Evolutionary conservation across 2,329 filamentous ascomycete species (phyloP).

Genomic region (Purpureocillium lavendulum): DNA sequence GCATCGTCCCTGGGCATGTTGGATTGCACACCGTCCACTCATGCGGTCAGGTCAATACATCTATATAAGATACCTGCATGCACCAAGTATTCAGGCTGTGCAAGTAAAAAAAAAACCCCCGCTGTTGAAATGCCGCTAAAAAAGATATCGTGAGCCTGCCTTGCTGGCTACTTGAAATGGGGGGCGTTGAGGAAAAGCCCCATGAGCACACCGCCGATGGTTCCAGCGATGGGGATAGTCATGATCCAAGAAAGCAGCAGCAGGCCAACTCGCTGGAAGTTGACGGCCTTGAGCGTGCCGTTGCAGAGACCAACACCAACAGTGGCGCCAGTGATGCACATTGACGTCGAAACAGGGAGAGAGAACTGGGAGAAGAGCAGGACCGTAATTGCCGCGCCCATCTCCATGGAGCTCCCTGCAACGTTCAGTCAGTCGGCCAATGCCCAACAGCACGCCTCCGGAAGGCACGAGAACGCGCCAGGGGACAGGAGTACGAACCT

Average conservation of each 20-base stretch:
- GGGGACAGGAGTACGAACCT: conserved; percentile 26
- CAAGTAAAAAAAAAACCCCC: no score
- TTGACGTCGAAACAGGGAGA: conserved; percentile 67
- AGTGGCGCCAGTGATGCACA: conserved; percentile 75
- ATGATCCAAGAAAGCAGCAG: conserved; percentile 54
- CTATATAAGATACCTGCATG: no score
- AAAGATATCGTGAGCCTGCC: no score
- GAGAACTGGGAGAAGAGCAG: conserved; percentile 68
- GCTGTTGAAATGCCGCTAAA: no score
- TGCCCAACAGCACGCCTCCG: no score
- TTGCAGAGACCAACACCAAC: conserved; percentile 74
- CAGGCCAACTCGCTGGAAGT: conserved; percentile 65
- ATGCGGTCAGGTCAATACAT: no score
- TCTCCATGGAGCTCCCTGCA: conserved; percentile 55
- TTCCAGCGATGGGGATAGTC: conserved; percentile 34
- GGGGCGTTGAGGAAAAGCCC: conserved; percentile 31
- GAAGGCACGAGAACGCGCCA: no score
- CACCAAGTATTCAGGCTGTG: no score
- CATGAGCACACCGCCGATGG: conserved; percentile 32
- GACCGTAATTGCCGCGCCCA: conserved; percentile 70
- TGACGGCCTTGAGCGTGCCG: conserved; percentile 61
- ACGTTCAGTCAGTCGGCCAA: neutral
- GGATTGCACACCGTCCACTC: no score
- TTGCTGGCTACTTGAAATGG: conserved; percentile 15
- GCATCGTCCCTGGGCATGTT: no score